Base-by-base conservation (phyloP, 1,139 yeast species). In the Lodderomyces pseudojiufengensis region DNA sequence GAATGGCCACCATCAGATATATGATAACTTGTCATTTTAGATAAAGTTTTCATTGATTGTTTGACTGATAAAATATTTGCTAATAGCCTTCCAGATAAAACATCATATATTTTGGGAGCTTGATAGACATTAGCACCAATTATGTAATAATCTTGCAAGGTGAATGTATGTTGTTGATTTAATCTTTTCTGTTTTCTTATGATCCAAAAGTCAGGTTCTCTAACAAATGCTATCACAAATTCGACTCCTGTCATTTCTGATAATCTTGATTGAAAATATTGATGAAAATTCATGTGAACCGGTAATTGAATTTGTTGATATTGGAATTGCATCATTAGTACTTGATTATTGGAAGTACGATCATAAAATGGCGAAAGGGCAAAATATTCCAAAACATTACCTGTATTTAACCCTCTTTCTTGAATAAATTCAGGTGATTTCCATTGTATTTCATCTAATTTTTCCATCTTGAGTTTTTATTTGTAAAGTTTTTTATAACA, bases 401-500 rank as follows among this genome's bases (percentile, higher is more conserved):
- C 95, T 0, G 95, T 84, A 36, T 88, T 74, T 18, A 92, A 73
- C 0, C 95, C 96, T 54, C 82, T 78, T 41, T 81, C 78, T 55
- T 87, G 95, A 46, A 92, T 87, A 90, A 96, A 92, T 58, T 92
- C 98, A 1, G 98, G 98, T 5, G 94, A 84, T 47, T 90, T 79
- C 98, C 98, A 92, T 58, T 90, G 97, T 35, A 92, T 73, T 54
- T 92, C 97, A 54, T 90, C 97, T 33, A 87, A 64, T 7, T 74
- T 65, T 32, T 48, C 51, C 31, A 44, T 43, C n/a, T 29, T n/a
- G 30, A 22, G 24, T 8, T 9, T 22, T 8, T 10, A 10, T 22
- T 22, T 22, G 24, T 22, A 10, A n/a, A n/a, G n/a, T n/a, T n/a
- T n/a, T n/a, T n/a, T n/a, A n/a, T n/a, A n/a, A n/a, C n/a, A n/a